Evolutionary conservation across 139 green algal species (phyloP), one percentile per base, ranked within the genome.

Genomic region (Chlorella sp.): DNA sequence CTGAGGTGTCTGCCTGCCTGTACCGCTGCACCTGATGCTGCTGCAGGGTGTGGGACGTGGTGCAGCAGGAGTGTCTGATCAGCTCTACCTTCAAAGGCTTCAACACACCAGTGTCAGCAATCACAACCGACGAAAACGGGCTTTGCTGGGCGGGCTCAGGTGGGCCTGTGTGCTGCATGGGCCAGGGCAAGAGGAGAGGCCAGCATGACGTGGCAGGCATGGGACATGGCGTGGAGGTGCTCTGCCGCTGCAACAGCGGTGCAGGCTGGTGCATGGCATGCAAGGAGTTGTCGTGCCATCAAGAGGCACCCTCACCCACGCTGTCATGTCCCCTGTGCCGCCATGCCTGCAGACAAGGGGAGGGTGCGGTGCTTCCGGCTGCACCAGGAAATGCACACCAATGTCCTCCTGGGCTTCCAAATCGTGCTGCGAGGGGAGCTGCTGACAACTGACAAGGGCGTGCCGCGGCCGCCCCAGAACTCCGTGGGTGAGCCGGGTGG

Each of bases 391-490:
- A 4, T 15, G 37, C 14, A 18, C 36, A 37, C 61, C n/a, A 82
- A 42, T 40, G 76, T 84, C 12, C 16, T 32, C 22, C 1, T 79
- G 30, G n/a, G 22, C 37, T 71, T 36, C 36, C 39, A 22, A n/a
- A 32, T 94, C 40, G 61, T 85, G 32, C 48, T 82, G n/a, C 64
- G 75, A 0, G 69, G 73, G 57, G 88, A 86, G n/a, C 84, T 93
- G 34, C 88, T 69, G 1, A 73, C 19, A 5, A 21, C 53, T 14
- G 53, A 80, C 36, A 53, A 69, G 3, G 83, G 79, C 28, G 82
- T 83, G 60, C 66, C 24, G 1, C 24, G 36, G 57, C 26, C 19
- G 0, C 4, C n/a, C 34, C 75, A 61, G 9, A 18, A 14, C 64
- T 89, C 36, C 2, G 57, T 81, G 24, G 42, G 42, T 77, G 60